A percentile compares a stretch with the other conserved stretches of the same genome.
Evolutionary conservation across 2,329 filamentous ascomycete species (phyloP).

Genomic region (Hymenoscyphus albidus): DNA sequence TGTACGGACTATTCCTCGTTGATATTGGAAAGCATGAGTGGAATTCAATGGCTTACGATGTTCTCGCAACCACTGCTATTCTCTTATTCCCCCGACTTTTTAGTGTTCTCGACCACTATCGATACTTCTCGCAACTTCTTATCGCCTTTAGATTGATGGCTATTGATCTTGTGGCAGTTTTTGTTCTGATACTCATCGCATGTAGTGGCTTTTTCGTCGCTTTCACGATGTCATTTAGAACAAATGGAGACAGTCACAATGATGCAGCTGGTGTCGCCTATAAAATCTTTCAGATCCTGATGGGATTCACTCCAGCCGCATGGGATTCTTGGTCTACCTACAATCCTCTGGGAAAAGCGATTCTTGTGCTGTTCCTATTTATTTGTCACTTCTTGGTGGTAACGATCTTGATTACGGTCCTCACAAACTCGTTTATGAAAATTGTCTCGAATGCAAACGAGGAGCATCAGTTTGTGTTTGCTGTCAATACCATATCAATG

Average conservation of each 20-base stretch:
- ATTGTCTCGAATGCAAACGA: conserved; percentile 91
- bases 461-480: conserved; percentile 90
- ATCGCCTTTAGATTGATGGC: conserved; percentile 96
- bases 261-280: conserved; percentile 76
- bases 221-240: conserved; percentile 71
- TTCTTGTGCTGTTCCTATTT: conserved; percentile 81
- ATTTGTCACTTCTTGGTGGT: conserved; percentile 95
- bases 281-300: conserved; percentile 86
- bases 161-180: conserved; percentile 79
- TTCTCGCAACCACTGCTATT: conserved; percentile 88
- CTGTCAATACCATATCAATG: conserved; percentile 96
- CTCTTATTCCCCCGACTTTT: conserved; percentile 87
- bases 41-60: conserved; percentile 85
- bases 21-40: conserved; percentile 64
- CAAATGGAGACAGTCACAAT: conserved; percentile 55
- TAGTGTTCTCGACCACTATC: conserved; percentile 89
- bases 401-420: conserved; percentile 91
- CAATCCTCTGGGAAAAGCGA: conserved; percentile 69
- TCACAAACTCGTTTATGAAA: conserved; percentile 94
- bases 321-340: conserved; percentile 81
- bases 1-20: conserved; percentile 81
- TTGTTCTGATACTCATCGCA: conserved; percentile 77
- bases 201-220: conserved; percentile 96
- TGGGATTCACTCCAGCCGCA: conserved; percentile 89
- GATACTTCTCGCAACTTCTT: conserved; percentile 90